Evolutionary conservation across 768 basidiomycete species (phyloP), one percentile per base, ranked within the genome.

Genomic region (Serendipita sp.): DNA sequence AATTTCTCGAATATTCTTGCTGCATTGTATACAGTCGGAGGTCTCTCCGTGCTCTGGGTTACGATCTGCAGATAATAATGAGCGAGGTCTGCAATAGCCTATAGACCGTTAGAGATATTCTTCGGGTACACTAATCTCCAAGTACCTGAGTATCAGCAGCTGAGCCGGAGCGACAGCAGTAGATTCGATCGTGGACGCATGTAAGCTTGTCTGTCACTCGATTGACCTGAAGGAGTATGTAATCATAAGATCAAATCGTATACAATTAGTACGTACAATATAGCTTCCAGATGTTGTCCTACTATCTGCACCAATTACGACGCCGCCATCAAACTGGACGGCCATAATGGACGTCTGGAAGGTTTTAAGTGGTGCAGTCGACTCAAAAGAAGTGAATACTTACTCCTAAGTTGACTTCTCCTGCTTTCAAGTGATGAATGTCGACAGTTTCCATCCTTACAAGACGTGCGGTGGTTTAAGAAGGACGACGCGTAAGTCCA

Each of bases 201-300:
- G 94, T 96, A 67, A 97, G 82, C 77, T 99, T 99, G 81, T 99
- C 95, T 47, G 95, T 99, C 18, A 98, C 95, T 75, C 95, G 87
- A 75, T 98, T 98, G 30, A 93, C 91, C 92, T 95, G 67, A 44
- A 62, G 36, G 44, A 45, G 35, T 46, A 32, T 16, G 47, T 58
- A 11, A 63, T 16, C 15, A 34, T 11, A 44, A 44, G 30, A 44
- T 10, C 18, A 13, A 11, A 62, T 38, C 16, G 23, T 34, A 8
- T 15, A 4, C 28, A 32, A 47, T 44, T 23, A 52, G 62, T 34
- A 74, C 85, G 68, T 73, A 93, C 95, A 73, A 96, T 95, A 76
- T 96, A 98, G 77, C 85, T 86, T 68, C 95, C 96, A 4, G 91
- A 94, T 0, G 96, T 97, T 66, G 95, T 99, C 66, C 95, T 83